A percentile compares a stretch with the other conserved stretches of the same genome.
Conservation (phyloP, 495 filamentous ascomycete species). For the Penicillium coprophilum region DNA sequence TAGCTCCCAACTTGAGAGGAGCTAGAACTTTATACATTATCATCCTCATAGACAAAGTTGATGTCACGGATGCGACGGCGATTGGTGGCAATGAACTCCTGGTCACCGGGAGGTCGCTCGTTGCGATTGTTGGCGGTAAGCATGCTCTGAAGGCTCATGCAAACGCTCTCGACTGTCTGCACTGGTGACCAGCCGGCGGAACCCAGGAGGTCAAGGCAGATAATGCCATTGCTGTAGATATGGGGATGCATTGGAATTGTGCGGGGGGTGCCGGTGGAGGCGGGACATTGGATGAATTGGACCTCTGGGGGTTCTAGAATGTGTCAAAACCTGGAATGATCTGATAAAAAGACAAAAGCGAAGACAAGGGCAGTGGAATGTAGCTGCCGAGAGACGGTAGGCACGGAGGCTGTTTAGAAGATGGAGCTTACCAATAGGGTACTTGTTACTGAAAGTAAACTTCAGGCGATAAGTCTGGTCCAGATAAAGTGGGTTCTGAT, state of each 20-base stretch:
- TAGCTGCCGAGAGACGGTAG: background rate
- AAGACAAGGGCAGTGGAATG: background rate
- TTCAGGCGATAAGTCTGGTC: conserved; percentile 80
- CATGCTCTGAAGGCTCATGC: conserved; percentile 98
- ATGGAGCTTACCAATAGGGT: conserved; percentile 75
- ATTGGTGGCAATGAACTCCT: conserved; percentile 79
- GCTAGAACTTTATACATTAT: conserved; percentile 59
- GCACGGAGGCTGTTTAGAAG: background rate
- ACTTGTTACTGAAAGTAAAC: conserved; percentile 78
- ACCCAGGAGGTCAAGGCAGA: conserved; percentile 92
- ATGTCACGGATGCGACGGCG: conserved; percentile 77
- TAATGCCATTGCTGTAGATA: conserved; percentile 97
- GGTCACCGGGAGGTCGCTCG: conserved; percentile 81
- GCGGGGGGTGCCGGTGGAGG: conserved; percentile 48
- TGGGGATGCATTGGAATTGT: conserved; percentile 95
- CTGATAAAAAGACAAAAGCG: background rate
- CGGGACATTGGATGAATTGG: conserved; percentile 65
- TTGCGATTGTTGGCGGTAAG: conserved; percentile 89
- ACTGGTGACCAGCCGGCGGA: conserved; percentile 90
- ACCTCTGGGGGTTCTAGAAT: conserved; percentile 85
- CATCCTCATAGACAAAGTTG: conserved; percentile 84
- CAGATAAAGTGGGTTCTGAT: conserved; percentile 86
- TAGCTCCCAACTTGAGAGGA: background rate
- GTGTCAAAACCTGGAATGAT: background rate
- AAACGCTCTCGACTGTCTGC: conserved; percentile 94